Percentiles rank a stretch among this genome's conserved stretches.
phyloP scores from a whole-genome alignment of 345 rosid genomes.

The Lepidium didymum region DNA sequence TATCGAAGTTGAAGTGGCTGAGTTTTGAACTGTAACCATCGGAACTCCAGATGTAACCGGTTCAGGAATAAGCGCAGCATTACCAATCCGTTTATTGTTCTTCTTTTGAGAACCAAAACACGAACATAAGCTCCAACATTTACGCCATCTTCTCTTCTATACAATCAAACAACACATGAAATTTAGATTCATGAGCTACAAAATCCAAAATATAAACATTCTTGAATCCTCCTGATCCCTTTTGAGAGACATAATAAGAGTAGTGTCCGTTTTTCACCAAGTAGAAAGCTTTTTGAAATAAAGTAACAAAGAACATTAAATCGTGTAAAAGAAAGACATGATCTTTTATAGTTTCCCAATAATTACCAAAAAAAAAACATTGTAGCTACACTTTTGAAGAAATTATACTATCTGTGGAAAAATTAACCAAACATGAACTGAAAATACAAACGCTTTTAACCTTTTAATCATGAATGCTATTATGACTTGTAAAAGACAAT shows the following conservation, averaged over 20 bases:
- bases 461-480: slow-evolving; percentile 22
- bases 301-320: not conserved
- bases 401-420: not conserved
- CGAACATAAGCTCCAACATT: slow-evolving; percentile 67
- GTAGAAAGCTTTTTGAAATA: not conserved
- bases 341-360: not conserved
- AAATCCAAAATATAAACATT: not conserved
- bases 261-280: not conserved
- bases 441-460: not conserved
- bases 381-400: not conserved
- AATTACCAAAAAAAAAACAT: not conserved
- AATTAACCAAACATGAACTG: not conserved
- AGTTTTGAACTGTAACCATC: slow-evolving; percentile 34
- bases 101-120: slow-evolving; percentile 76
- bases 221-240: not conserved
- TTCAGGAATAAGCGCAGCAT: slow-evolving; percentile 76
- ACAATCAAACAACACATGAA: slow-evolving; percentile 9
- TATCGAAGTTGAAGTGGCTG: slow-evolving; percentile 37
- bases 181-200: not conserved
- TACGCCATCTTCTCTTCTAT: slow-evolving; percentile 87
- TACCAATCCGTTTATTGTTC: slow-evolving; percentile 68
- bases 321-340: not conserved
- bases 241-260: not conserved
- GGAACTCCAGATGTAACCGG: slow-evolving; percentile 37
- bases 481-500: slow-evolving; percentile 21